Evolutionary conservation across 257 asterid species (phyloP).

Genomic region (Echites panduratus): DNA sequence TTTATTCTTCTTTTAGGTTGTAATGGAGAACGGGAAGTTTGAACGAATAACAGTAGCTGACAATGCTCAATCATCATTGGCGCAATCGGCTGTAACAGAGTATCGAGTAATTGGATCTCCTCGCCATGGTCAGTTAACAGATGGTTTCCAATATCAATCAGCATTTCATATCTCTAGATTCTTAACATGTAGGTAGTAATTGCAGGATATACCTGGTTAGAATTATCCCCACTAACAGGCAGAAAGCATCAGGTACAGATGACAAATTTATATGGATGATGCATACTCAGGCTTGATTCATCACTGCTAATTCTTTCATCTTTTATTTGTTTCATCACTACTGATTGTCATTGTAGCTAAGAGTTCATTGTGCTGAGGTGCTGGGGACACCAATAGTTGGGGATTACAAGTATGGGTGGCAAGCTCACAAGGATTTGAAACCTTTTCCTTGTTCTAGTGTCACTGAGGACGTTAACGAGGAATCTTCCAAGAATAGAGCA

Average conservation of each 20-base stretch:
- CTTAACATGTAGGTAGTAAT: conserved; percentile 6
- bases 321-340: too few species aligned
- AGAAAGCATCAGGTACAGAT: conserved; percentile 84
- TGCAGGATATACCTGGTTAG: conserved; percentile 89
- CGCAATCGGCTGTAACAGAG: conserved; percentile 77
- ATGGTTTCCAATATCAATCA: conserved; percentile 14
- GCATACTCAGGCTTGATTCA: not conserved
- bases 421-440: conserved; percentile 64
- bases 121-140: conserved; percentile 39
- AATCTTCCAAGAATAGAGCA: conserved; percentile 15
- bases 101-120: conserved; percentile 69
- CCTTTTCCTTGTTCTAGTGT: conserved; percentile 27
- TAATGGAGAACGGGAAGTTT: conserved; percentile 70
- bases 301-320: conserved; percentile 1
- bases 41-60: conserved; percentile 69
- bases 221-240: conserved; percentile 84
- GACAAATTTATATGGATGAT: not conserved
- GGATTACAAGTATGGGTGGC: conserved; percentile 93
- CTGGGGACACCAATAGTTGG: conserved; percentile 98
- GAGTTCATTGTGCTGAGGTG: conserved; percentile 93
- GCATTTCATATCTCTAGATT: not conserved
- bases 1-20: conserved; percentile 40
- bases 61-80: conserved; percentile 36
- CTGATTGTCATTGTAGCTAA: conserved; percentile 40
- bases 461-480: conserved; percentile 12